Evolutionary conservation across 2,329 filamentous ascomycete genomes (phyloP), one percentile per base, ranked within the genome.

Genomic region (Cercospora beticola): DNA sequence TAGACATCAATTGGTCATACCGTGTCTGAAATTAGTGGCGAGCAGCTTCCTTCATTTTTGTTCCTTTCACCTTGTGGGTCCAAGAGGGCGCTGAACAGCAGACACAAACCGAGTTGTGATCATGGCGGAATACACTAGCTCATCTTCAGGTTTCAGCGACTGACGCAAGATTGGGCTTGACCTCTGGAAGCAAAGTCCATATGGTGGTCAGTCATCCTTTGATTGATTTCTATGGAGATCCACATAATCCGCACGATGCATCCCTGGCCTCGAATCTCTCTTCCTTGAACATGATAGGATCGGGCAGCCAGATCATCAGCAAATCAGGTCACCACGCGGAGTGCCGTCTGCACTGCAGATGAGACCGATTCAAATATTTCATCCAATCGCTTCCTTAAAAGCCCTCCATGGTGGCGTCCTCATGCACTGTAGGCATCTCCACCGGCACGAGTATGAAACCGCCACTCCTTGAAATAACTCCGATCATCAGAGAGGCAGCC

Each of bases 1-100:
- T 73, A 70, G 62, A 57, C 21, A 28, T 6, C 5, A 64, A 56
- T 46, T 46, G 36, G 36, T 62, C 14, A 49, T 5, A 28, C 21
- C 14, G 54, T 26, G 46, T 12, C 26, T 57, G 12, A 5, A 3
- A 3, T 28, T 2, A 57, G 16, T 57, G 23, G 23, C 26, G 7
- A 3, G 23, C 54, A 28, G 6, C 54, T 8, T 14, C 18, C 8
- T 2, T 16, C 54, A 31, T 5, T 10, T 7, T 33, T 5, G 9
- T 9, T 21, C 56, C 16, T 14, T 31, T 8, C 28, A 9, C 30
- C 0, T 9, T 4, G 12, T 16, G 23, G 49, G 6, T 54, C 49
- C 14, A 6, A 16, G 14, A 26, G 5, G 7, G 0, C 6, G 23
- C 4, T 8, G 14, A 26, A 4, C 49, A 16, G 49, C 2, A 16